Percentiles rank a stretch among this genome's conserved stretches.
Evolutionary conservation across 441 rosid species (phyloP).

Genomic region (Isatis lusitanica): DNA sequence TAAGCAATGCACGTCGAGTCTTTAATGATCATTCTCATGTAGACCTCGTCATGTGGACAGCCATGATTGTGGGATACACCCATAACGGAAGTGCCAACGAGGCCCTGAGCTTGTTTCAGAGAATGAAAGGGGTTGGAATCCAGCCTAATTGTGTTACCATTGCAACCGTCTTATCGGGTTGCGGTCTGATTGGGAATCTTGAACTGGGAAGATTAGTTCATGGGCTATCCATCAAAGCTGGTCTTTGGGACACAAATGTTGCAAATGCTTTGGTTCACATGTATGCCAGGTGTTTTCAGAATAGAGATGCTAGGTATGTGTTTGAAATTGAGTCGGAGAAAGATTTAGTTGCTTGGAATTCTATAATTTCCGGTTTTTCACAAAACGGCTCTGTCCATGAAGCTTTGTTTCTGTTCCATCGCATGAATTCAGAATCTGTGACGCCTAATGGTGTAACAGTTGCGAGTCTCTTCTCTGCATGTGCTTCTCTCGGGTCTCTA

Average conservation of each 20-base stretch:
- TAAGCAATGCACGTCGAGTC: conserved; percentile 47
- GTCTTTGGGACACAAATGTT: conserved; percentile 47
- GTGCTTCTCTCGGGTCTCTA: conserved; percentile 50
- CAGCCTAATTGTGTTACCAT: conserved; percentile 53
- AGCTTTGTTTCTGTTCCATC: conserved; percentile 48
- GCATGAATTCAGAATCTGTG: conserved; percentile 44
- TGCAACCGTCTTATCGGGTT: conserved; percentile 52
- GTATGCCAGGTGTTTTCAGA: conserved; percentile 56
- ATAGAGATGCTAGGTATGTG: conserved; percentile 45
- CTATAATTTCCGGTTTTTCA: conserved; percentile 59
- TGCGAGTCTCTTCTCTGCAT: conserved; percentile 54
- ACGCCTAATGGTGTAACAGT: conserved; percentile 62
- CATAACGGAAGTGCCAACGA: conserved; percentile 42
- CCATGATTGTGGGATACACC: conserved; percentile 67
- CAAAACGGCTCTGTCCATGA: conserved; percentile 51
- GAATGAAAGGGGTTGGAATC: conserved; percentile 43
- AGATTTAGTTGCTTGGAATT: conserved; percentile 58
- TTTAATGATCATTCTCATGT: conserved; percentile 39
- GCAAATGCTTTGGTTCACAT: conserved; percentile 60
- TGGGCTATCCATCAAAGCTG: conserved; percentile 49
- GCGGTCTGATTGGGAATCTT: conserved; percentile 46
- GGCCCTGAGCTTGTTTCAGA: conserved; percentile 54
- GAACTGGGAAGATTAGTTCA: conserved; percentile 52
- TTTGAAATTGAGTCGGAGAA: conserved; percentile 46
- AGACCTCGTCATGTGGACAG: conserved; percentile 63